These are phyloP conservation scores for Fusarium pilosicola DNA, from an alignment of 2,329 filamentous ascomycete species.

Conservation along the genomic window DNA sequence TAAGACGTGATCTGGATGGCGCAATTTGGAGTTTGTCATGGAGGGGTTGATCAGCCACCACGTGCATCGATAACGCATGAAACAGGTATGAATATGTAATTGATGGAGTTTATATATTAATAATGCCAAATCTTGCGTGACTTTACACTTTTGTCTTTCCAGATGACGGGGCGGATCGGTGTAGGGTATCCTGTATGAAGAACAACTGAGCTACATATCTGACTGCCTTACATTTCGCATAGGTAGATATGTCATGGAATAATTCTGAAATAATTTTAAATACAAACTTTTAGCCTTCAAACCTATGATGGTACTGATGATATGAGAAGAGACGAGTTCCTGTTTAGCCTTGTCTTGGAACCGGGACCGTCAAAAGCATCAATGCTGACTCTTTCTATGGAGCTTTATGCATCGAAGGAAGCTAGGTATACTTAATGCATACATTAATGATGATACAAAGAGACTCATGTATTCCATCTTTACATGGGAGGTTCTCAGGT, in stretches of 20 bases:
- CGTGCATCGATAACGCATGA: neutral
- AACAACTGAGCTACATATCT: neutral
- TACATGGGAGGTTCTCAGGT: fast-evolving
- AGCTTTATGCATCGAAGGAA: fast-evolving
- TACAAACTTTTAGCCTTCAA: no score
- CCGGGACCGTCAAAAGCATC: fast-evolving
- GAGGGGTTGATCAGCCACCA: neutral
- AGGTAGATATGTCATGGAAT: no score
- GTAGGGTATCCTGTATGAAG: neutral
- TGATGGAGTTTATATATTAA: neutral
- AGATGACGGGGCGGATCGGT: neutral
- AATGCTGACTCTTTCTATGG: fast-evolving
- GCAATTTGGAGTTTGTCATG: conserved; percentile 19
- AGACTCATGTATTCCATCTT: no score
- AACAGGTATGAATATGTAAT: no score
- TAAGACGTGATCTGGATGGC: conserved; percentile 39
- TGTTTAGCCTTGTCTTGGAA: fast-evolving
- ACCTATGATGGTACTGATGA: fast-evolving
- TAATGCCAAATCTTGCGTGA: no score
- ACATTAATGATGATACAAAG: fast-evolving
- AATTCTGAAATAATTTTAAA: no score
- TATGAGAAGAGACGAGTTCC: fast-evolving
- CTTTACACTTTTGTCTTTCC: neutral
- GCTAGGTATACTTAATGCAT: fast-evolving
- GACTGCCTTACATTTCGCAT: no score